Evolutionary conservation across 352 stramenopile genomes (phyloP), one percentile per base, ranked within the genome.

Genomic region (Globisporangium ultimum): DNA sequence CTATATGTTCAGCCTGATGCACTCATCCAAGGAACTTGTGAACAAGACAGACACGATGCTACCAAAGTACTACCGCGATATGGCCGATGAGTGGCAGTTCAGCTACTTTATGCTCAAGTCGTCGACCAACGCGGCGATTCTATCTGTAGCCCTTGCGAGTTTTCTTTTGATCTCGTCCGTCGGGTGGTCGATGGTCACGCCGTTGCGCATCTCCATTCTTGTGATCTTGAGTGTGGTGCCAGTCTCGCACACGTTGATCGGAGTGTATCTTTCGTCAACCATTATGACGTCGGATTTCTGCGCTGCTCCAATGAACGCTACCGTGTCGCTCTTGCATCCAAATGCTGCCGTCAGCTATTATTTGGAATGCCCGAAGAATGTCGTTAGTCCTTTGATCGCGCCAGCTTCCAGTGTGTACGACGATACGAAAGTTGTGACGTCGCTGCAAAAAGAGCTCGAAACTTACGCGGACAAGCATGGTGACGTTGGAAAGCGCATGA

Each of bases 261-360:
- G 84, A 17, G 77, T 86, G 11, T 93, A 91, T 53, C 52, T 93
- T 46, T 84, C 81, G 59, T 86, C 81, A 42, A 89, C 81, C 36
- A 87, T 93, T 61, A 76, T 91, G 73, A 89, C 82, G 38, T 78
- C 84, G 18, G 84, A 93, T 63, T 91, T 91, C 48, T 93, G 84
- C 45, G 80, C 78, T 20, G 80, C 79, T 1, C 84, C 84, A 0
- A 61, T 80, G 55, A 88, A 88, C 61, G 88, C 72, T 53, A 90
- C 84, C 3, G 51, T 74, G 18, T 74, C 60, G 47, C 72, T 93
- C 12, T 61, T 93, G 51, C 76, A 76, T 34, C 63, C 70, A 20
- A 84, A 72, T 28, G 67, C 75, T 0, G 53, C 73, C 12, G 65
- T 80, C 11, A 68, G 68, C 58, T 93, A 89, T 67, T 93, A 86